Evolutionary conservation across 2,329 filamentous ascomycete genomes (phyloP).

Genomic region (Colletotrichum destructivum): DNA sequence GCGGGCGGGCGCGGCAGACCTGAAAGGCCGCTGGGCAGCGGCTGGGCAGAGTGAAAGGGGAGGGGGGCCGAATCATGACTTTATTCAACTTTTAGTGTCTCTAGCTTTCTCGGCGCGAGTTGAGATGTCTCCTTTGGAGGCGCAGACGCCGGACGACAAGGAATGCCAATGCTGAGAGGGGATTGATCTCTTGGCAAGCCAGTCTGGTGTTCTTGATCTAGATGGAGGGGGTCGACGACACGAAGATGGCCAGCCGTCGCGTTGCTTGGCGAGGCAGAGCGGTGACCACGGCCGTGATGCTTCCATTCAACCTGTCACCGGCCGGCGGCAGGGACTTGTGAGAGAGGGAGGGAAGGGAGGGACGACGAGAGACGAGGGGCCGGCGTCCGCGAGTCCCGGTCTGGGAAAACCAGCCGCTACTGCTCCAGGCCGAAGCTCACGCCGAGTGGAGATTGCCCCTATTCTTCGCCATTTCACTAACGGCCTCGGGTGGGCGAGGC

Average conservation of each 20-base stretch:
- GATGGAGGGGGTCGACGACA: background rate
- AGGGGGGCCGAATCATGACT: background rate
- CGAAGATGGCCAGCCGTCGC: background rate
- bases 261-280: background rate
- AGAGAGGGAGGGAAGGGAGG: background rate
- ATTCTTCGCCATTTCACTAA: constrained; percentile 34
- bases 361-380: constrained; percentile 2
- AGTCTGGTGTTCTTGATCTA: constrained; percentile 16
- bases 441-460: constrained; percentile 41
- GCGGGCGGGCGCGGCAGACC: background rate
- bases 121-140: constrained; percentile 21
- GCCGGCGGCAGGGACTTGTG: background rate
- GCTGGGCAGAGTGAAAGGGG: constrained; percentile 24
- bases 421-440: constrained; percentile 32
- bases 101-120: background rate
- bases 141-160: constrained; percentile 34
- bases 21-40: constrained; percentile 17
- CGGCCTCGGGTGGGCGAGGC: constrained; percentile 22
- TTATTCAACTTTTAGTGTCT: background rate
- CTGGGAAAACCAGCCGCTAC: constrained; percentile 35
- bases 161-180: constrained; percentile 33
- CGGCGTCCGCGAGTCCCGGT: constrained; percentile 37
- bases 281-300: background rate
- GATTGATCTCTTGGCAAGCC: constrained; percentile 33
- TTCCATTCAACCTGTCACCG: background rate